These are phyloP conservation scores for Pascua sp. DNA, from an alignment of 1,284 basidiomycete genomes.

Conservation along the genomic window DNA sequence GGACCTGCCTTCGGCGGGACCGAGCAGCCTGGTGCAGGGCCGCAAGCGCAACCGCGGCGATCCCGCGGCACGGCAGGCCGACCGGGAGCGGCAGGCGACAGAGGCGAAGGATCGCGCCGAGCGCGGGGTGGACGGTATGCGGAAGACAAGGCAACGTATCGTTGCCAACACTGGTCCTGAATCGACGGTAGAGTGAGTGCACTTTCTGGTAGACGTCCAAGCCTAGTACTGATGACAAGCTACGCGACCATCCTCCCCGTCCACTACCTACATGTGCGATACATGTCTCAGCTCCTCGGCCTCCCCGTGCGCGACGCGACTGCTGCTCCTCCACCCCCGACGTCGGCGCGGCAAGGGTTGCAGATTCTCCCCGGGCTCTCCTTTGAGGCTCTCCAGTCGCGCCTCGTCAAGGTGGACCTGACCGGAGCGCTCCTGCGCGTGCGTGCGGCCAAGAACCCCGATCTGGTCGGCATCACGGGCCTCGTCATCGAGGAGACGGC, in stretches of 20 bases:
- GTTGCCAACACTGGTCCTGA: constrained; percentile 16
- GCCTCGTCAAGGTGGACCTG: constrained; percentile 53
- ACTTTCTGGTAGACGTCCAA: background rate
- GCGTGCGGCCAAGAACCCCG: constrained; percentile 33
- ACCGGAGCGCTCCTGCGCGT: constrained; percentile 46
- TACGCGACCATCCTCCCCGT: constrained; percentile 42
- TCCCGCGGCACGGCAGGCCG: constrained; percentile 7
- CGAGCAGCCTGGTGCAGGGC: constrained; percentile 25
- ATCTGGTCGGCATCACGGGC: constrained; percentile 42
- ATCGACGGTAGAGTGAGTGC: constrained; percentile 27
- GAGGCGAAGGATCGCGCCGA: constrained; percentile 4
- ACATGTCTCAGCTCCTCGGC: constrained; percentile 32
- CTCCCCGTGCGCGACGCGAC: constrained; percentile 16
- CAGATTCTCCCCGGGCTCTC: constrained; percentile 45
- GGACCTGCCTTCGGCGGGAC: constrained; percentile 6
- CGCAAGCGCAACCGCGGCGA: constrained; percentile 34
- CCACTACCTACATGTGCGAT: constrained; percentile 40
- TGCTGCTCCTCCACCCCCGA: background rate
- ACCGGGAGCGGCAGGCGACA: constrained; percentile 17
- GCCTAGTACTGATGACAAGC: constrained; percentile 15
- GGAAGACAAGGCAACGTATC: constrained; percentile 11
- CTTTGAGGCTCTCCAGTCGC: constrained; percentile 34
- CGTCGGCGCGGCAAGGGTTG: constrained; percentile 34
- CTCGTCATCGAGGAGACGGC: constrained; percentile 53
- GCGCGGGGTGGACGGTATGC: constrained; percentile 5